Evolutionary conservation across 768 basidiomycete genomes (phyloP).

Genomic region (Collybiopsis luxurians): DNA sequence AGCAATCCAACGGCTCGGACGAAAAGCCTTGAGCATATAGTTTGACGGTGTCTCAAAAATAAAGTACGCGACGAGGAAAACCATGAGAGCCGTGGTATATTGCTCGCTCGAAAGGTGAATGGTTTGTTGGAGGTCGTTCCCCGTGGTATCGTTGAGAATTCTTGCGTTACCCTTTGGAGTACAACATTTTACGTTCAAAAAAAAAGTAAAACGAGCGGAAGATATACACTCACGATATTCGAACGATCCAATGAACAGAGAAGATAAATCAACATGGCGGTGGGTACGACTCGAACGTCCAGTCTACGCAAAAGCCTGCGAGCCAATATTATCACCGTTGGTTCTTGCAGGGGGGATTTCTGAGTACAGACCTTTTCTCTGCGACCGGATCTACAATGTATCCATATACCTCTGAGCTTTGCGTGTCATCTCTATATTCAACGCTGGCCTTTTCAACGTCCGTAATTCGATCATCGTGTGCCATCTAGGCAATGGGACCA

Average conservation of each 20-base stretch:
- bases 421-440: neutral
- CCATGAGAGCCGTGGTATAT: constrained; percentile 35
- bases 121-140: constrained; percentile 26
- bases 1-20: constrained; percentile 36
- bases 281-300: constrained; percentile 32
- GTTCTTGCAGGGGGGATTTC: too few species aligned
- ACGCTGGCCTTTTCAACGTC: neutral
- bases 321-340: neutral
- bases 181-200: too few species aligned
- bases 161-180: constrained; percentile 28
- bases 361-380: neutral
- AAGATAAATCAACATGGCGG: constrained; percentile 34
- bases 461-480: too few species aligned
- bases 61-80: constrained; percentile 38
- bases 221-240: constrained; percentile 14
- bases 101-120: constrained; percentile 25
- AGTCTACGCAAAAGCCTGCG: constrained; percentile 21
- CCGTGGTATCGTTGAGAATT: constrained; percentile 28
- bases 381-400: neutral
- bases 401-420: neutral
- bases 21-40: constrained; percentile 33
- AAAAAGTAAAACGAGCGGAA: neutral
- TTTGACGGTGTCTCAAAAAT: constrained; percentile 39
- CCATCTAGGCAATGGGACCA: too few species aligned
- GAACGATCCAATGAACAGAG: constrained; percentile 29